Evolutionary conservation across 1,139 yeast genomes (phyloP).

Genomic region (Candida sanyaensis): DNA sequence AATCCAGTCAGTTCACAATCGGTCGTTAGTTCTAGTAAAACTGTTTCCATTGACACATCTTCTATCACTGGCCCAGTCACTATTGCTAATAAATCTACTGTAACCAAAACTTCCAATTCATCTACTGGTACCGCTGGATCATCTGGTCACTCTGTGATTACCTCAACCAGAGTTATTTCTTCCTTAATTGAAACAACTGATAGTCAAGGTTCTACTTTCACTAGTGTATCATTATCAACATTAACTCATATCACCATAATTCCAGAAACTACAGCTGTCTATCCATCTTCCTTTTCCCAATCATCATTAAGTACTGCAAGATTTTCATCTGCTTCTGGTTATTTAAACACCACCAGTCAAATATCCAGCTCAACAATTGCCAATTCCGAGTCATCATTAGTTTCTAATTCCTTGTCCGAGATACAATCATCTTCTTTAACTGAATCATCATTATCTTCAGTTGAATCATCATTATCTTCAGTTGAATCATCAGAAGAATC

Average conservation of each 20-base stretch:
- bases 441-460: background rate
- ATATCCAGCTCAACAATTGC: background rate
- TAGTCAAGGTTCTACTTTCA: background rate
- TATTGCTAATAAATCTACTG: slow-evolving; percentile 5
- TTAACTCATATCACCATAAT: background rate
- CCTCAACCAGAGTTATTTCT: background rate
- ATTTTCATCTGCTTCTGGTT: background rate
- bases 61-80: slow-evolving; percentile 14
- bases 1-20: slow-evolving; percentile 31
- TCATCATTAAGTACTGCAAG: background rate
- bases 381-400: background rate
- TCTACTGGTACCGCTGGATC: background rate
- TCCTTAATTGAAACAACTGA: background rate
- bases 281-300: background rate
- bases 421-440: too few relatives aligned
- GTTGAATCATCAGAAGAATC: slow-evolving; percentile 1
- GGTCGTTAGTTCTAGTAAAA: slow-evolving; percentile 16
- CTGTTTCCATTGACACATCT: slow-evolving; percentile 14
- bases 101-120: background rate
- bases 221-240: background rate
- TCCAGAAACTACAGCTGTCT: background rate
- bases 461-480: background rate
- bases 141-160: background rate
- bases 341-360: background rate
- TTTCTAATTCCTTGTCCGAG: background rate